Base-by-base conservation (phyloP, 441 rosid genomes). In the Kokia cookei region DNA sequence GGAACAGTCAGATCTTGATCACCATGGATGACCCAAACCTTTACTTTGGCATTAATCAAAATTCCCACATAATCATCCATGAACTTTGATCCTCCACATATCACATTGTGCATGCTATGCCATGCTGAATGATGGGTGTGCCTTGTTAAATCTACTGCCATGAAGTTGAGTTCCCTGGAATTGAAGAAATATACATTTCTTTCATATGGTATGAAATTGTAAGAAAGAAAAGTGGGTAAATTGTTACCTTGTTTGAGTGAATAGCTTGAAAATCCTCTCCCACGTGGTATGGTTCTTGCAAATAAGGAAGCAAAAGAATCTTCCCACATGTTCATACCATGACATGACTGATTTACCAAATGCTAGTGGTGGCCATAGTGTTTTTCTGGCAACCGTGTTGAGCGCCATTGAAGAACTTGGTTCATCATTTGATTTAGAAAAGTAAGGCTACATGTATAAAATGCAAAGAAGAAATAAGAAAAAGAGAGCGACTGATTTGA, bases 111-210 rank as follows among this genome's bases (percentile, higher is more conserved):
- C 97, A 90, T 85, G 47, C 88, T 85, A 24, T 89, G 93, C 94
- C 92, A 93, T 19, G 89, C 95, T 0, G 98, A 90, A 73, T 80
- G 90, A 76, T 93, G 98, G 4, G 96, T 91, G 79, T 91, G 97
- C 84, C 82, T 87, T 0, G 90, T 82, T 54, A 90, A 17, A 78
- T 88, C 90, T 17, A 48, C 53, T 7, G 62, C 14, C 77, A 65
- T 32, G 69, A 85, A 85, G 61, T 79, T 83, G 17, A 93, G 78
- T 11, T 85, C 88, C 80, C 87, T 89, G 73, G 35, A 70, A 67
- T 22, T 26, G 11, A 42, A 29, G 54, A 32, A 32, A 32, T 32
- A 32, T 32, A 32, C 35, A 32, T 32, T 32, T 32, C 35, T 32
- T 32, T 0, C 35, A 32, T 32, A 4, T 32, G 35, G 35, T 32